Evolutionary conservation across 495 filamentous ascomycete genomes (phyloP).

Genomic region (Penicillium parvum): DNA sequence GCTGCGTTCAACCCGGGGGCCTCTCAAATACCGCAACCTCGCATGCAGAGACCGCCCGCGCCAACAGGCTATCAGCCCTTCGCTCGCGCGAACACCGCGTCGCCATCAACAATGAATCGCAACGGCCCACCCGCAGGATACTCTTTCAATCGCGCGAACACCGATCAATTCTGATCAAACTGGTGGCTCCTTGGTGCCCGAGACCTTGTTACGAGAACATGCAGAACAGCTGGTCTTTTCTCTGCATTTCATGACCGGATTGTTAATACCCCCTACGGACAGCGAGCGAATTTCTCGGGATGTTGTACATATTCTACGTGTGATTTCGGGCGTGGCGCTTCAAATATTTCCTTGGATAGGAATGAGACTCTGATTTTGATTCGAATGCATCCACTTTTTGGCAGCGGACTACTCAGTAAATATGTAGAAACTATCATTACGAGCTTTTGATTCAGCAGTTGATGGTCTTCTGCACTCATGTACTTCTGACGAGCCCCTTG

Average conservation of each 20-base stretch:
- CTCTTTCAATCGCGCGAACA: conserved; percentile 22
- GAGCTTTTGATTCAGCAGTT: too few relatives aligned
- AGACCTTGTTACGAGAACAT: conserved; percentile 9
- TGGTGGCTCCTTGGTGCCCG: neutral
- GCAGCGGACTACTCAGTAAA: too few relatives aligned
- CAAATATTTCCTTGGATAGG: conserved; percentile 1
- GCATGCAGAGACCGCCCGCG: conserved; percentile 2
- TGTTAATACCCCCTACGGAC: conserved; percentile 20
- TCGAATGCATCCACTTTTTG: too few relatives aligned
- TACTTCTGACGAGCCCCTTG: too few relatives aligned
- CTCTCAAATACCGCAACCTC: conserved; percentile 11
- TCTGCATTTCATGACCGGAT: conserved; percentile 18
- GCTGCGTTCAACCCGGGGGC: conserved; percentile 15
- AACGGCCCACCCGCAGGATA: conserved; percentile 21
- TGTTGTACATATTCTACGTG: conserved; percentile 20
- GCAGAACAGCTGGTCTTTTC: conserved; percentile 21
- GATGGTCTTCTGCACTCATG: too few relatives aligned
- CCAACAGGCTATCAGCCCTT: conserved; percentile 16
- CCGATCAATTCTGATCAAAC: conserved; percentile 20
- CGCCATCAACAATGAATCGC: conserved; percentile 21
- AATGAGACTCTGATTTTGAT: neutral
- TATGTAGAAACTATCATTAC: too few relatives aligned
- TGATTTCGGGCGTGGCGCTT: neutral
- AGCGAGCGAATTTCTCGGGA: conserved; percentile 17
- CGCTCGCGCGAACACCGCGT: conserved; percentile 21